Conservation (phyloP, 2,329 filamentous ascomycete species). For the Geoglossum cookeanum region DNA sequence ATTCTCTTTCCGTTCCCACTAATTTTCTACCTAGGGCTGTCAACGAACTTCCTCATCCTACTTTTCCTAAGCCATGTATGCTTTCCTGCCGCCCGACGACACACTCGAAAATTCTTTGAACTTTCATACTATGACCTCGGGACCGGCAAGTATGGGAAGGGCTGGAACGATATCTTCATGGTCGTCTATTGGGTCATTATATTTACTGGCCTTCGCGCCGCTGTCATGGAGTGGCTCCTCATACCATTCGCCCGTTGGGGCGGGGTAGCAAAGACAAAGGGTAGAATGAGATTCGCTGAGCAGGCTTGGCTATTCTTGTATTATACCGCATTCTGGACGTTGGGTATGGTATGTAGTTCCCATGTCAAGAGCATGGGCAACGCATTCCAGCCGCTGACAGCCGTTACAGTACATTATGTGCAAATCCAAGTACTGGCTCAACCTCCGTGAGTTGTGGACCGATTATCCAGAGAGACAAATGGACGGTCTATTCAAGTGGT, state of each 20-base stretch:
- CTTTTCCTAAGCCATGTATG: constrained; percentile 65
- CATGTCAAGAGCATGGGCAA: not conserved
- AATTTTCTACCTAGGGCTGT: constrained; percentile 40
- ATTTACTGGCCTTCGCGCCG: constrained; percentile 72
- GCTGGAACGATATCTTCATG: constrained; percentile 61
- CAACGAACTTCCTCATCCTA: constrained; percentile 67
- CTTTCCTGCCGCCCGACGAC: constrained; percentile 59
- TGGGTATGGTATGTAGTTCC: constrained; percentile 47
- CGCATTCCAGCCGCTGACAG: not conserved
- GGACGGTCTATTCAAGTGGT: constrained; percentile 58
- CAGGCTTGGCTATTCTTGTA: constrained; percentile 85
- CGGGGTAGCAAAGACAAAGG: constrained; percentile 61
- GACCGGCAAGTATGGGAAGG: constrained; percentile 53
- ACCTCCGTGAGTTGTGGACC: constrained; percentile 62
- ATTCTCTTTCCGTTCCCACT: not conserved
- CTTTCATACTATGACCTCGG: constrained; percentile 62
- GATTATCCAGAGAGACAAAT: constrained; percentile 68
- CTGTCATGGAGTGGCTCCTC: constrained; percentile 71
- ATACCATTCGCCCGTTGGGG: constrained; percentile 53
- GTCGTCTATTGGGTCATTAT: constrained; percentile 62
- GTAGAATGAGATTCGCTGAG: constrained; percentile 69
- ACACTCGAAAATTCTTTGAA: constrained; percentile 75
- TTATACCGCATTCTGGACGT: constrained; percentile 60
- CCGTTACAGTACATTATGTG: constrained; percentile 53
- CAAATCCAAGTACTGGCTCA: constrained; percentile 59